Base-by-base conservation (phyloP, 306 rosid species). In the Echinosophora koreensis region DNA sequence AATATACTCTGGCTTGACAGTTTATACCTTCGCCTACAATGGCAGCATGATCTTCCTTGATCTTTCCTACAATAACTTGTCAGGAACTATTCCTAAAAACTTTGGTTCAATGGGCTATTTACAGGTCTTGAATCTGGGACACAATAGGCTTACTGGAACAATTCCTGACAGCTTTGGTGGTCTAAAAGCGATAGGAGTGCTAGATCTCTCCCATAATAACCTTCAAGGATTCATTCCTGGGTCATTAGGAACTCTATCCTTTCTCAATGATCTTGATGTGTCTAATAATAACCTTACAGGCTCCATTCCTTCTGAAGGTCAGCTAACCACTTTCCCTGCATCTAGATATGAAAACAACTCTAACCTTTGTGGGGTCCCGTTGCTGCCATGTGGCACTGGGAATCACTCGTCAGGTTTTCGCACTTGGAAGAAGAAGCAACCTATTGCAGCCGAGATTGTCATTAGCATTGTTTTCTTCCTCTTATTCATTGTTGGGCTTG, bases 11-110 rank as follows among this genome's bases (percentile, higher is more conserved):
- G 97, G 97, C 16, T 17, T 5, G 80, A 86, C 94, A 3, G 87
- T 86, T 32, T 88, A 89, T 74, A 88, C 90, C 2, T 91, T 91
- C 50, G 7, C 73, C 28, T 42, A 60, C 61, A 82, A 85, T 66
- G 94, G 97, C 60, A 87, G 87, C 80, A 81, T 91, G 84, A 88
- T 91, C 47, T 91, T 79, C 81, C 92, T 91, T 60, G 97, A 91
- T 41, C 86, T 91, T 15, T 85, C 97, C 66, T 89, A 91, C 84
- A 91, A 91, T 78, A 64, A 69, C 71, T 80, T 91, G 80, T 88
- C 88, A 1, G 92, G 91, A 22, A 81, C 47, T 35, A 86, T 91
- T 72, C 97, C 94, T 1, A 74, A 38, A 64, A 74, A 71, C 13
- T 58, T 89, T 3, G 97, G 97, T 18, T 50, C 54, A 6, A 75